phyloP scores from a whole-genome alignment of 805 yeast genomes.

The Yarrowia yakushimensis region DNA sequence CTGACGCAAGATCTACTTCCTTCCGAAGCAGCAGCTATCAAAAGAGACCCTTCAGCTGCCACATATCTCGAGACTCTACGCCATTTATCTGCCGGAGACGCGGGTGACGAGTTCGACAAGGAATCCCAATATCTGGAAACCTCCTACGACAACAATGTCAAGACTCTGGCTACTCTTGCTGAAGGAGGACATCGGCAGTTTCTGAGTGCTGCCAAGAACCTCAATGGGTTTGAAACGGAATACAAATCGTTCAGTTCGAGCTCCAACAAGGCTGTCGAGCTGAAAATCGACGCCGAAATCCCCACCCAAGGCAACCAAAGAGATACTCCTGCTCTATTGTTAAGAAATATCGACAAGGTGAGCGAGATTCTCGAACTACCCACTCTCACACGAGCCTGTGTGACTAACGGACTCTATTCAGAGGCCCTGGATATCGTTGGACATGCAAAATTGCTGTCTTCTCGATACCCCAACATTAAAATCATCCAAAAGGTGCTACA shows the following conservation, averaged over 20 bases:
- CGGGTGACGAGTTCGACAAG: slow-evolving; percentile 14
- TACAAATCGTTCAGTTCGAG: not conserved
- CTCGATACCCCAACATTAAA: slow-evolving; percentile 61
- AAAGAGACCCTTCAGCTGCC: not conserved
- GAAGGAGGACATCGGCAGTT: slow-evolving; percentile 23
- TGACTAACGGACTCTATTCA: slow-evolving; percentile 78
- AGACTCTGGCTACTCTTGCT: slow-evolving; percentile 17
- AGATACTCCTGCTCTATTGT: slow-evolving; percentile 28
- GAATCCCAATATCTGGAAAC: slow-evolving; percentile 10
- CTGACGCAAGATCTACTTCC: slow-evolving; percentile 6
- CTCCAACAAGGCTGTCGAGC: not conserved
- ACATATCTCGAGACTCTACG: slow-evolving; percentile 10
- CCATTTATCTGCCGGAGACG: slow-evolving; percentile 3
- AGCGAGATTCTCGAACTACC: slow-evolving; percentile 83
- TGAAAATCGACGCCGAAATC: slow-evolving; percentile 2
- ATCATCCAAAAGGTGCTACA: slow-evolving; percentile 51
- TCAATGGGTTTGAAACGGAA: not conserved
- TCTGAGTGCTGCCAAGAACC: slow-evolving; percentile 16
- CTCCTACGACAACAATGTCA: slow-evolving; percentile 8
- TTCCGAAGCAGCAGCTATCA: slow-evolving; percentile 1
- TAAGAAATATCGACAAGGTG: slow-evolving; percentile 59
- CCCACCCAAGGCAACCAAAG: not conserved
- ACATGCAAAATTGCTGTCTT: slow-evolving; percentile 62
- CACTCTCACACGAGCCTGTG: slow-evolving; percentile 75
- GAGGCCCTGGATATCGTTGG: slow-evolving; percentile 84